Conservation (phyloP, 2,329 filamentous ascomycete genomes). For the Curvularia sp. region DNA sequence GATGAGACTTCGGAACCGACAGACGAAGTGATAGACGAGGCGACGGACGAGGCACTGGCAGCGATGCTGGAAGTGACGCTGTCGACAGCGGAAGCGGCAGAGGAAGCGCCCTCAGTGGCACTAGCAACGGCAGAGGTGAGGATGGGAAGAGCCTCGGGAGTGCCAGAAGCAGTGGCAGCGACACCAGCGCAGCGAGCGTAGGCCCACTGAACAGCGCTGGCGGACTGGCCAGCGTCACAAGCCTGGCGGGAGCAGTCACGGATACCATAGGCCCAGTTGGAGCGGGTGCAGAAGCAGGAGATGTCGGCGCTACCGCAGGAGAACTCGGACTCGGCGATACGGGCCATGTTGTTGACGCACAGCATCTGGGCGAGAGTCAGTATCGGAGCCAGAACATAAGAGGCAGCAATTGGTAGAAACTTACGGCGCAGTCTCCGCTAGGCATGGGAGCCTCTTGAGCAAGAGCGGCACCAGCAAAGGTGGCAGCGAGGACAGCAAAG, state of each 20-base stretch:
- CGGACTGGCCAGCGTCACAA: conserved; percentile 43
- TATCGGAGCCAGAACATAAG: not conserved
- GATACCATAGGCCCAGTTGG: conserved; percentile 56
- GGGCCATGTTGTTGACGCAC: conserved; percentile 58
- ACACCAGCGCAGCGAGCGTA: conserved; percentile 43
- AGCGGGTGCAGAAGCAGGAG: conserved; percentile 55
- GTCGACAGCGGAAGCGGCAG: conserved; percentile 3
- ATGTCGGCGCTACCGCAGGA: conserved; percentile 51
- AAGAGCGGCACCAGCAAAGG: conserved; percentile 42
- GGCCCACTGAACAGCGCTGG: conserved; percentile 45
- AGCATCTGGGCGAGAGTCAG: conserved; percentile 40
- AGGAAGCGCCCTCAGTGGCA: conserved; percentile 3
- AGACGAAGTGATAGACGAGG: conserved; percentile 16
- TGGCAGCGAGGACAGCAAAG: conserved; percentile 47
- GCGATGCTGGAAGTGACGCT: conserved; percentile 16
- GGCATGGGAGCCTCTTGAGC: conserved; percentile 41
- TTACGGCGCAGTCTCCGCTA: conserved; percentile 46
- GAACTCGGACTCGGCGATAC: conserved; percentile 49
- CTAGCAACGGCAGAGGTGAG: conserved; percentile 24
- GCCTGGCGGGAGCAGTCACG: conserved; percentile 57
- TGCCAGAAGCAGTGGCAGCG: conserved; percentile 23
- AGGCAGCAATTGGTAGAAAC: conserved; percentile 24
- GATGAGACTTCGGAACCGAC: not conserved
- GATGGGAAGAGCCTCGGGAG: conserved; percentile 25
- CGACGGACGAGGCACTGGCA: conserved; percentile 23